Percentiles rank a stretch among this genome's conserved stretches.
Evolutionary conservation across 768 basidiomycete genomes (phyloP).

Genomic region (Chalciporus sphaerocephalus): DNA sequence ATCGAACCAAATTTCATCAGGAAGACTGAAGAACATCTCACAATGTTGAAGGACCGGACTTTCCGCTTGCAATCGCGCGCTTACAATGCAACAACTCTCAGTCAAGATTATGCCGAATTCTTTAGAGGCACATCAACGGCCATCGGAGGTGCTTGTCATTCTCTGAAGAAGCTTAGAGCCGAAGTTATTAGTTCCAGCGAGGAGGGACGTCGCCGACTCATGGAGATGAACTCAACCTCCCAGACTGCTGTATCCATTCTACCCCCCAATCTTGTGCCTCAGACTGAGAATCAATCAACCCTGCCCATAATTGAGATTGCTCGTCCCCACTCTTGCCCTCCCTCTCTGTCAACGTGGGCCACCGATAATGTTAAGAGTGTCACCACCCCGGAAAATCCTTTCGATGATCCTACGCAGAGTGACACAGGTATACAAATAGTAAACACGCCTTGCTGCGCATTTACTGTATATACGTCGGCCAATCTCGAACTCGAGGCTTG

Average conservation of each 20-base stretch:
- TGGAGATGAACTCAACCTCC: too few species aligned
- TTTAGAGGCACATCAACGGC: too few species aligned
- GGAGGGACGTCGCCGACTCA: too few species aligned
- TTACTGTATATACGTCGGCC: constrained; percentile 6
- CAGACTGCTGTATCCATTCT: too few species aligned
- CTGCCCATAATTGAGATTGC: neutral
- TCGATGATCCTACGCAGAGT: neutral
- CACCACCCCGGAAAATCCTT: neutral
- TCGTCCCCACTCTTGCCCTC: constrained; percentile 8
- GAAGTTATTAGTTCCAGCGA: neutral
- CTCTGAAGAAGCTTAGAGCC: neutral
- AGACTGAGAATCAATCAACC: too few species aligned
- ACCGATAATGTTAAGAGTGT: neutral
- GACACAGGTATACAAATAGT: constrained; percentile 11
- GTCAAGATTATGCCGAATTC: too few species aligned
- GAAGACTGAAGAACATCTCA: too few species aligned
- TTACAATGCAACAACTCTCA: too few species aligned
- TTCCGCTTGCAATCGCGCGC: neutral
- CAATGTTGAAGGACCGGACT: too few species aligned
- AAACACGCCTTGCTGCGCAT: neutral
- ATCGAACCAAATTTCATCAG: too few species aligned
- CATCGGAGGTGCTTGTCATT: neutral
- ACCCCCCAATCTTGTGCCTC: too few species aligned
- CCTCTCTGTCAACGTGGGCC: neutral
- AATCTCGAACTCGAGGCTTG: constrained; percentile 2